A percentile compares a stretch with the other conserved stretches of the same genome.
Conservation (phyloP, 78 protist genomes). For the Polysphondylium violaceum region DNA sequence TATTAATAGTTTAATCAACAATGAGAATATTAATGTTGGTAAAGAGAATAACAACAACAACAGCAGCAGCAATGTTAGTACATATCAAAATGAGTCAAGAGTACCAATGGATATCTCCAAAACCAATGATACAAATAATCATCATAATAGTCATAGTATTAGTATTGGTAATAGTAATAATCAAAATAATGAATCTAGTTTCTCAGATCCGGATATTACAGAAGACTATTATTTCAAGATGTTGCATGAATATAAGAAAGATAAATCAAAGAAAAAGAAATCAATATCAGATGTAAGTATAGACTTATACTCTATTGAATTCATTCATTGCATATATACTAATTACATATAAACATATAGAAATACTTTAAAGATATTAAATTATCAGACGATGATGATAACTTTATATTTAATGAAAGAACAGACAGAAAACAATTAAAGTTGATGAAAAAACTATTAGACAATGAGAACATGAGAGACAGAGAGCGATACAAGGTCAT, state of each 20-base stretch:
- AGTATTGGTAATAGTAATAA: too few relatives aligned
- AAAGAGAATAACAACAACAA: too few relatives aligned
- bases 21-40: too few relatives aligned
- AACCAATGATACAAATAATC: too few relatives aligned
- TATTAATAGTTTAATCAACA: too few relatives aligned
- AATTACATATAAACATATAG: not conserved
- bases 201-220: conserved; percentile 17
- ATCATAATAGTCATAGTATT: too few relatives aligned
- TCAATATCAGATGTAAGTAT: conserved; percentile 41
- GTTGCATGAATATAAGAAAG: conserved; percentile 10
- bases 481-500: not conserved
- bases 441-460: conserved; percentile 39
- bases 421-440: conserved; percentile 20
- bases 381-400: conserved; percentile 49
- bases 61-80: too few relatives aligned
- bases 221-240: conserved; percentile 51
- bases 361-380: conserved; percentile 12
- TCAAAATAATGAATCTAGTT: not conserved
- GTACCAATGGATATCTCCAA: too few relatives aligned
- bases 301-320: not conserved
- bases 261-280: conserved; percentile 22
- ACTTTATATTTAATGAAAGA: conserved; percentile 20
- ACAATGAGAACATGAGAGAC: conserved; percentile 36
- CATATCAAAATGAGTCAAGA: not conserved
- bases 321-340: not conserved